A percentile compares a stretch with the other conserved stretches of the same genome.
These are phyloP conservation scores for Parvularia atlantis DNA, from an alignment of 78 protist species.

Conservation along the genomic window DNA sequence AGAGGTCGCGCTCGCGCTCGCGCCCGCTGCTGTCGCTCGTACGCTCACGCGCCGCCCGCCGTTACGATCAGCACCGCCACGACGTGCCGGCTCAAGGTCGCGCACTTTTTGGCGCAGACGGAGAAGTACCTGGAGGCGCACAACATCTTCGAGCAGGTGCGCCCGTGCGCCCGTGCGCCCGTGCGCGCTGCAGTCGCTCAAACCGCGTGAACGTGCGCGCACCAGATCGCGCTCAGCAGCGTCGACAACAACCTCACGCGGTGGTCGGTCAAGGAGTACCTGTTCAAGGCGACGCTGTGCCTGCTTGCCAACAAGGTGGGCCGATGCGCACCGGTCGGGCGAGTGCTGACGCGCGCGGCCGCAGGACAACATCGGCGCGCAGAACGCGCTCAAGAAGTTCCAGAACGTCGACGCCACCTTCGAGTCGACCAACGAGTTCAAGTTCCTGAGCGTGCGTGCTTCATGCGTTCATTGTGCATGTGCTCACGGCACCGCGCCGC, in stretches of 20 bases:
- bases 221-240: background rate
- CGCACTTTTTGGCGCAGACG: constrained; percentile 9
- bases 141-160: constrained; percentile 25
- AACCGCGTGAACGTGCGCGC: no score
- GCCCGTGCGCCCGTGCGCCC: background rate
- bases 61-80: constrained; percentile 14
- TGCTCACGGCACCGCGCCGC: background rate
- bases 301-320: constrained; percentile 10
- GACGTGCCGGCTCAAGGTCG: constrained; percentile 47
- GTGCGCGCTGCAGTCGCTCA: background rate
- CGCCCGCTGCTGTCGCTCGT: background rate
- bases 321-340: background rate
- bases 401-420: constrained; percentile 10
- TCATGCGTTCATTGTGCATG: background rate
- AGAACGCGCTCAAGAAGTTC: constrained; percentile 4
- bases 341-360: background rate
- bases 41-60: background rate
- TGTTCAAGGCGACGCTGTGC: constrained; percentile 39
- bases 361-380: constrained; percentile 11
- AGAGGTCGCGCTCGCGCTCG: background rate
- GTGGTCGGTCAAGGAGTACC: constrained; percentile 49
- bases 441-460: background rate
- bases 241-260: constrained; percentile 31
- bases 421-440: constrained; percentile 12
- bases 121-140: constrained; percentile 20